phyloP scores from a whole-genome alignment of 2,329 filamentous ascomycete species.

The Xylariales sp. region DNA sequence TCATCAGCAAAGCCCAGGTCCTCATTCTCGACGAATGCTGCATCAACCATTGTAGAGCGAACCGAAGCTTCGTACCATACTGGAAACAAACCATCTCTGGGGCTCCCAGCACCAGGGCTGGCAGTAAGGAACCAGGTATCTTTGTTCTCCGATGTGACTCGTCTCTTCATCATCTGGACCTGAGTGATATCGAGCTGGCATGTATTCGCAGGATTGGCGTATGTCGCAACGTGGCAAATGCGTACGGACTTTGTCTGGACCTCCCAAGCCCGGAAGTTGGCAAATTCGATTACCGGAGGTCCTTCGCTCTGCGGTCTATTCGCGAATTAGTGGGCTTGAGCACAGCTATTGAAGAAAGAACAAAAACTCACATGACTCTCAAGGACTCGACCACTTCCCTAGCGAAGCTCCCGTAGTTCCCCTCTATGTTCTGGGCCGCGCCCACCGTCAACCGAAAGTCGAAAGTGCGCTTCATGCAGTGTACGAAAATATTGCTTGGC shows the following conservation, averaged over 20 bases:
- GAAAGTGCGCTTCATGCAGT: conserved; percentile 23
- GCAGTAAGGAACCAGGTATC: conserved; percentile 10
- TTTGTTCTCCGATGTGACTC: neutral
- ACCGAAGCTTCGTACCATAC: conserved; percentile 23
- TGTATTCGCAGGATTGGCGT: conserved; percentile 3
- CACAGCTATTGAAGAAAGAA: neutral
- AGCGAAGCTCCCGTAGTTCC: conserved; percentile 18
- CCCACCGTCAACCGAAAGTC: conserved; percentile 22
- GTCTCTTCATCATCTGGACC: conserved; percentile 21
- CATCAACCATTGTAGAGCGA: conserved; percentile 16
- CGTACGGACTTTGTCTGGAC: conserved; percentile 18
- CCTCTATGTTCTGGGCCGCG: conserved; percentile 13
- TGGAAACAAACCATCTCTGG: conserved; percentile 9
- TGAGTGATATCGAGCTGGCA: conserved; percentile 21
- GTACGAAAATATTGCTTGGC: conserved; percentile 17
- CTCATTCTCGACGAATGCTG: conserved; percentile 21
- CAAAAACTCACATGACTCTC: conserved; percentile 20
- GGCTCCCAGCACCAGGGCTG: conserved; percentile 3
- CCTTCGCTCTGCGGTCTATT: conserved; percentile 14
- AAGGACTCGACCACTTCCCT: conserved; percentile 19
- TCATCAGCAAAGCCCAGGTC: conserved; percentile 21
- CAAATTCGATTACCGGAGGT: conserved; percentile 18
- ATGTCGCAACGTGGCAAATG: conserved; percentile 20
- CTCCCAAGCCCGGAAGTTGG: conserved; percentile 15
- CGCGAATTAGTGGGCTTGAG: neutral